Evolutionary conservation across 202 grass and related monocot genomes (phyloP), one percentile per base, ranked within the genome.

Genomic region (Musa balbisiana): DNA sequence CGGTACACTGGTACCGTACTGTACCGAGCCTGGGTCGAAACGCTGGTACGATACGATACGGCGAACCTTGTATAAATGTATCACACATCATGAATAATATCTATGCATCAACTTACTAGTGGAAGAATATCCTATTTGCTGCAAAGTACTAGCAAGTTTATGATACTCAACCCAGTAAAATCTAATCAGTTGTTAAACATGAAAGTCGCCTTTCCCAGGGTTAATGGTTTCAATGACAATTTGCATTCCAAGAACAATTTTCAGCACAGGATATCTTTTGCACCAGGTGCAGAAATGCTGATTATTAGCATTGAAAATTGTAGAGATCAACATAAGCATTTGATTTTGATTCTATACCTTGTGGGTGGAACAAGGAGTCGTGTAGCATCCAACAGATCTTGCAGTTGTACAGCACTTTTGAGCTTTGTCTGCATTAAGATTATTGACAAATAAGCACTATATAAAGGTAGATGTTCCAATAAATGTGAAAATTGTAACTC

Each of bases 341-440:
- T 14, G 10, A 67, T 76, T 62, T 72, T 83, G 51, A 78, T 82
- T 22, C 83, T 67, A 55, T 80, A 97, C 90, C 90, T 97, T 66
- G 82, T 76, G 33, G 82, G 80, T 64, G 93, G 93, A 85, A 92
- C 88, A 80, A 97, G 88, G 55, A 93, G 90, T 82, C 93, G 86
- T 70, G 93, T 97, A 78, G 93, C 93, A 87, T 97, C 93, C 84
- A 97, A 85, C 21, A 97, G 81, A 89, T 97, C 93, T 91, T 97
- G 93, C 58, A 97, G 87, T 76, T 97, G 93, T 66, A 97, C 84
- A 50, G 93, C 93, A 75, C 93, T 97, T 88, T 97, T 97, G 75
- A 97, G 88, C 81, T 97, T 97, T 67, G 90, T 91, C 93, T 97
- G 71, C 56, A 82, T 23, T 73, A 85, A 86, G 75, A 78, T 65